Base-by-base conservation (phyloP, 2,329 filamentous ascomycete genomes). In the Colletotrichum trifolii region DNA sequence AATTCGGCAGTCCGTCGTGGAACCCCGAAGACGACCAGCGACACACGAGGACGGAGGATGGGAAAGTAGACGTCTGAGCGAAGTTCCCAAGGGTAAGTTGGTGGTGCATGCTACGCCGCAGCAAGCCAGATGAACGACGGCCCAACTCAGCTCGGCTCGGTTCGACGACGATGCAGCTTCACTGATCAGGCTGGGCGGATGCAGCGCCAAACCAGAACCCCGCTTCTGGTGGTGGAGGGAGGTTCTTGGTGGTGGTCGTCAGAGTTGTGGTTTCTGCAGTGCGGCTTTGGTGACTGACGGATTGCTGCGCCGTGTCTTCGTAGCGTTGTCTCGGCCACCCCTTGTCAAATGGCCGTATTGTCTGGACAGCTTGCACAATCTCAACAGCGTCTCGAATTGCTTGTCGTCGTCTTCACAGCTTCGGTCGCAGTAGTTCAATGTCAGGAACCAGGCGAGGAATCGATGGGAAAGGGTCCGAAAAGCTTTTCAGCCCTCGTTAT, bases 211-310 rank as follows among this genome's bases (percentile, higher is more conserved):
- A 46, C 13, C 17, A 65, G 45, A 40, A 52, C 58, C 52, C 58
- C 58, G 62, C 62, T 52, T 54, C 58, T 62, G 40, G 50, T 35
- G 52, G 59, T 50, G 53, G 53, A 57, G 52, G 59, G 43, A 48
- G n/a, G n/a, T 34, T n/a, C 34, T 40, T 59, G 25, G 25, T 25
- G 25, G 25, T 36, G 50, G 58, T 62, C 40, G 45, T 60, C 39
- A 52, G 55, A 39, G 48, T 46, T 40, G 43, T 11, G 35, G 33
- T 52, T 39, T 52, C 8, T 11, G 25, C 25, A 25, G 25, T 10
- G 46, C 45, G 42, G 47, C 58, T 25, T 25, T 25, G 25, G 52
- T 62, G 58, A 56, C 25, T 43, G 58, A 43, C 43, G 62, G 36
- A 36, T 57, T 45, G 58, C 63, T 33, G 58, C 46, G 57, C 58